These are phyloP conservation scores for Excoecaria cochinchinensis DNA, from an alignment of 345 rosid genomes.

Conservation along the genomic window DNA sequence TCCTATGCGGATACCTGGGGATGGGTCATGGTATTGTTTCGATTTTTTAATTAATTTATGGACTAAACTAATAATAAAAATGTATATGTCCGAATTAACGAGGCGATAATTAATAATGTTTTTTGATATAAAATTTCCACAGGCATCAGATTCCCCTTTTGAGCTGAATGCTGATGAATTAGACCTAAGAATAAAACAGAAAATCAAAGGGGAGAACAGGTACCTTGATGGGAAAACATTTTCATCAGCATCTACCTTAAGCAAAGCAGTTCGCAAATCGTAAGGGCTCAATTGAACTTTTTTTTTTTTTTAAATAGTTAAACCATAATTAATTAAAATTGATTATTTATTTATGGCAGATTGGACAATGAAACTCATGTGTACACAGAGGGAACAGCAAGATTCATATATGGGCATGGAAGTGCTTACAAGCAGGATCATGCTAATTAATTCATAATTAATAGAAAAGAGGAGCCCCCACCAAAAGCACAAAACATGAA, in stretches of 20 bases:
- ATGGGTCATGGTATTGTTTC: slow-evolving; percentile 57
- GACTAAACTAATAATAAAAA: too few relatives aligned
- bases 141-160: slow-evolving; percentile 59
- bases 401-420: slow-evolving; percentile 65
- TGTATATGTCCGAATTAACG: too few relatives aligned
- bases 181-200: slow-evolving; percentile 47
- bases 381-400: slow-evolving; percentile 56
- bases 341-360: slow-evolving; percentile 20
- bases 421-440: slow-evolving; percentile 37
- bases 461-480: slow-evolving; percentile 4
- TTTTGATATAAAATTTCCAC: not conserved
- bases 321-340: not conserved
- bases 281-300: slow-evolving; percentile 18
- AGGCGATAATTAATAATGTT: too few relatives aligned
- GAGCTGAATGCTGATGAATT: slow-evolving; percentile 42
- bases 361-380: slow-evolving; percentile 60
- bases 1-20: slow-evolving; percentile 79
- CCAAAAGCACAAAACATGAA: slow-evolving; percentile 12
- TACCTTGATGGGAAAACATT: slow-evolving; percentile 57
- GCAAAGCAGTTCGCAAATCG: slow-evolving; percentile 60
- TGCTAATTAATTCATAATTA: not conserved
- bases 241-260: slow-evolving; percentile 45
- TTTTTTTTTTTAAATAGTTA: not conserved
- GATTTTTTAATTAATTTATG: too few relatives aligned
- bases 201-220: slow-evolving; percentile 49